These are phyloP conservation scores for Heimioporus sp. DNA, from an alignment of 768 basidiomycete genomes.

Conservation along the genomic window DNA sequence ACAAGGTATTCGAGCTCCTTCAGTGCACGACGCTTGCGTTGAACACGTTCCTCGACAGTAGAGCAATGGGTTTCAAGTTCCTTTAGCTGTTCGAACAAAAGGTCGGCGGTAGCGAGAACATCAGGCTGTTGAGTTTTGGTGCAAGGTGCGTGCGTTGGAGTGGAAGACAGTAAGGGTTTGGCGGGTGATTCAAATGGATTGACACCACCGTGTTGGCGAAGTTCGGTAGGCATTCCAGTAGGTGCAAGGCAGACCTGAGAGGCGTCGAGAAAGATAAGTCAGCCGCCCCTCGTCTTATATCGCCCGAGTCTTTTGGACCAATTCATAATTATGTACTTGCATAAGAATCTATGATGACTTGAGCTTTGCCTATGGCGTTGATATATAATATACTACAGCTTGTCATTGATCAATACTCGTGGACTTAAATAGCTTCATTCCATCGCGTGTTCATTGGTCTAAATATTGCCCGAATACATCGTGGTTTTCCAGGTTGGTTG, in stretches of 20 bases:
- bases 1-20: constrained; percentile 25
- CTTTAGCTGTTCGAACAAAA: constrained; percentile 25
- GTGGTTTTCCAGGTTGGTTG: constrained; percentile 9
- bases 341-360: no score
- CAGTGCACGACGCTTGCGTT: constrained; percentile 18
- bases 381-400: no score
- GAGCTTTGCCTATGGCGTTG: no score
- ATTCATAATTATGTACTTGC: no score
- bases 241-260: no score
- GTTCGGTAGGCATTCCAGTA: constrained; percentile 8
- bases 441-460: constrained; percentile 11
- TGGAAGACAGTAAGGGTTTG: neutral
- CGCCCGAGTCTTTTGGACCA: no score
- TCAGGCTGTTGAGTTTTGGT: constrained; percentile 11
- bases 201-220: neutral
- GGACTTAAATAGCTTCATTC: constrained; percentile 2
- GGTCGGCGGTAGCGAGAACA: constrained; percentile 30
- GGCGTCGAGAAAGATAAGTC: no score
- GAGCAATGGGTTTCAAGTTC: constrained; percentile 23
- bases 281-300: no score
- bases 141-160: neutral
- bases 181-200: constrained; percentile 24
- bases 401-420: no score
- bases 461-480: constrained; percentile 12
- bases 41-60: constrained; percentile 23